Evolutionary conservation across 1,284 basidiomycete species (phyloP).

Genomic region (Puccinia hordei): DNA sequence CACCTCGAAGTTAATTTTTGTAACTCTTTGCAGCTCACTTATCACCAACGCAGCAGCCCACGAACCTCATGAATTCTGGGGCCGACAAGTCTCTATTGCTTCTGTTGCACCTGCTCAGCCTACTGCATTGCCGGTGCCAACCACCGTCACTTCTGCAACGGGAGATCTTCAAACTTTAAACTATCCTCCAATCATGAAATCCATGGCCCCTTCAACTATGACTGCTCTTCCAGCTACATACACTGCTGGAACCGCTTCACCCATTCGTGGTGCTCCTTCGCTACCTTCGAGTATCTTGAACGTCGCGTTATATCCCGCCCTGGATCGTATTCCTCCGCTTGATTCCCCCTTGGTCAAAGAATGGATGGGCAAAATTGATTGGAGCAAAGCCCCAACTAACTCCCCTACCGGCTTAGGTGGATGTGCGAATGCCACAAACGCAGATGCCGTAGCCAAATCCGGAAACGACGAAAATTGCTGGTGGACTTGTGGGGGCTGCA

Average conservation of each 20-base stretch:
- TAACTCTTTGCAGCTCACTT: constrained; percentile 14
- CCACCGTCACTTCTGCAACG: neutral
- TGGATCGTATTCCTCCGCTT: constrained; percentile 70
- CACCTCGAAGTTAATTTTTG: constrained; percentile 4
- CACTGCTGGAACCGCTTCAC: constrained; percentile 66
- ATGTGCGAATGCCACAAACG: constrained; percentile 66
- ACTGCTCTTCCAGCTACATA: constrained; percentile 65
- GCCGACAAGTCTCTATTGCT: neutral
- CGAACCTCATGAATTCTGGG: neutral
- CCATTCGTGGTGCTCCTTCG: constrained; percentile 68
- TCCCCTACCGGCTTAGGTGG: constrained; percentile 65
- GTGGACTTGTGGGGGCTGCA: constrained; percentile 84
- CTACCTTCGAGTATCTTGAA: constrained; percentile 64
- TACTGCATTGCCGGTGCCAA: constrained; percentile 3
- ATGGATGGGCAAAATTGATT: constrained; percentile 67
- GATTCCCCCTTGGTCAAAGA: constrained; percentile 71
- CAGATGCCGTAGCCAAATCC: constrained; percentile 65
- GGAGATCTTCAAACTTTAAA: constrained; percentile 33
- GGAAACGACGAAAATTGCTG: constrained; percentile 66
- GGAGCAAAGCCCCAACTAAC: constrained; percentile 63
- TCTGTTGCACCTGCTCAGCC: neutral
- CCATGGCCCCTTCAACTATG: constrained; percentile 63
- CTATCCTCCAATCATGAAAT: constrained; percentile 35
- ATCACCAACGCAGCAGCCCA: neutral
- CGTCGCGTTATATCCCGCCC: constrained; percentile 67